Percentiles rank a stretch among this genome's conserved stretches.
phyloP scores from a whole-genome alignment of 768 basidiomycete species.

The Trichaptum fuscoviolaceum region DNA sequence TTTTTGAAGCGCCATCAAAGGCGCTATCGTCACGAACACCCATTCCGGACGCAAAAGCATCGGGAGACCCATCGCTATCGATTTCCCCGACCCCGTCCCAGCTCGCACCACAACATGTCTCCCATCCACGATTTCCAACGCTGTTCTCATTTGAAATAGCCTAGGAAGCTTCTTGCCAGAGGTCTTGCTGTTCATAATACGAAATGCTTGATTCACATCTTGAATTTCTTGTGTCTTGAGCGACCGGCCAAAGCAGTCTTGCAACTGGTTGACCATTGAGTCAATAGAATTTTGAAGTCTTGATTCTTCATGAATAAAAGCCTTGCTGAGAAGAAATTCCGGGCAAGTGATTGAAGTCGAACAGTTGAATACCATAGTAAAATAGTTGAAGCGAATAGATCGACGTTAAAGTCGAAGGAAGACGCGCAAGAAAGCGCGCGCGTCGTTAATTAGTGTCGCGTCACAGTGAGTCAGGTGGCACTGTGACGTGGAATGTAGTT shows the following conservation, averaged over 20 bases:
- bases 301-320: not conserved
- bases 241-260: not conserved
- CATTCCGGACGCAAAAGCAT: slow-evolving; percentile 8
- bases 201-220: not conserved
- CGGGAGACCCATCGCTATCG: not conserved
- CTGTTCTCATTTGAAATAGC: slow-evolving; percentile 13
- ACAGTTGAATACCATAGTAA: not conserved
- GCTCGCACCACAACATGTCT: slow-evolving; percentile 17
- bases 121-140: slow-evolving; percentile 13
- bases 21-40: slow-evolving; percentile 10
- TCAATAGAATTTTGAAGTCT: not conserved
- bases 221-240: not conserved
- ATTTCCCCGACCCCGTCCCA: not conserved
- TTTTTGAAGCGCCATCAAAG: not conserved
- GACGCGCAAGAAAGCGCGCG: not conserved
- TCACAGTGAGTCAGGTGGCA: not conserved
- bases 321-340: not conserved
- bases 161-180: not conserved
- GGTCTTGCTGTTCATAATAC: not conserved
- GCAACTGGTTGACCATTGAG: not conserved
- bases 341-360: not conserved
- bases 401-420: not conserved
- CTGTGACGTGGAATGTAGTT: not conserved
- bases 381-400: not conserved
- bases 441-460: not conserved